phyloP scores from a whole-genome alignment of 139 green algal species.

The Closterium sp. region DNA sequence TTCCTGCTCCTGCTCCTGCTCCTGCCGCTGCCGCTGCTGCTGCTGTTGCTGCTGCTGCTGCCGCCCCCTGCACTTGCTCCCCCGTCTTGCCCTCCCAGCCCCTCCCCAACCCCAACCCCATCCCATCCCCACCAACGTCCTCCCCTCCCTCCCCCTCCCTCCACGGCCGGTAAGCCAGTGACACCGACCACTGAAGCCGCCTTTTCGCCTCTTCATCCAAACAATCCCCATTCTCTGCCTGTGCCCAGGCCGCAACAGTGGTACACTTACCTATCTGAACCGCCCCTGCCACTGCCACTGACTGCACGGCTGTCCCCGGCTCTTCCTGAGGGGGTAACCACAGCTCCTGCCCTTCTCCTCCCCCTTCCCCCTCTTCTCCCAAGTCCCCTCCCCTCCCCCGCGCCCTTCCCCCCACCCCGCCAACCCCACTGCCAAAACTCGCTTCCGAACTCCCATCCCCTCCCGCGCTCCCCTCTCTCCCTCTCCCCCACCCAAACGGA shows the following conservation, averaged over 20 bases:
- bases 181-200: slow-evolving; percentile 20
- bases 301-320: slow-evolving; percentile 18
- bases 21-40: neutral
- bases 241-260: slow-evolving; percentile 20
- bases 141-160: no score
- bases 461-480: no score
- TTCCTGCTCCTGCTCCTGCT: neutral
- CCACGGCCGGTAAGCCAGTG: neutral
- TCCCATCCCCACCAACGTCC: no score
- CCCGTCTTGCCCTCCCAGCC: no score
- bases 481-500: neutral
- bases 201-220: slow-evolving; percentile 25
- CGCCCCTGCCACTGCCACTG: slow-evolving; percentile 11
- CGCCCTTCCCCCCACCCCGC: neutral
- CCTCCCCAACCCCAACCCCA: no score
- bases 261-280: neutral
- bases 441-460: no score
- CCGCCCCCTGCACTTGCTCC: no score
- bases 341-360: neutral
- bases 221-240: slow-evolving; percentile 31
- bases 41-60: no score
- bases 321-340: neutral
- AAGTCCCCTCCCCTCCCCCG: neutral
- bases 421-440: no score
- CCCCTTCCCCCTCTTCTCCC: neutral